Evolutionary conservation across 176 grass and related monocot genomes (phyloP), one percentile per base, ranked within the genome.

Genomic region (Bromus sterilis): DNA sequence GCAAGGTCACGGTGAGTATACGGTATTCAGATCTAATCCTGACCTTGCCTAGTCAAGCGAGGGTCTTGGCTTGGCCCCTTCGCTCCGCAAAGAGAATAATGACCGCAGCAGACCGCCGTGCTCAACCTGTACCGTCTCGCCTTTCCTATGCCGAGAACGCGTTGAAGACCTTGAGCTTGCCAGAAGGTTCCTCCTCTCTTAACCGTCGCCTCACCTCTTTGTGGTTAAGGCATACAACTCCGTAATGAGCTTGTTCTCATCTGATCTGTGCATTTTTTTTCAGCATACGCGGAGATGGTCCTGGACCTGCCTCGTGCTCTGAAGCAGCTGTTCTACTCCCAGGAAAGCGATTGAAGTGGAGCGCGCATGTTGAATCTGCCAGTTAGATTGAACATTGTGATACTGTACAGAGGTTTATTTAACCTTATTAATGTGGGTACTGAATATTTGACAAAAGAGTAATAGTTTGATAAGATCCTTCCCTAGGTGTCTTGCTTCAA

Each of bases 281-380:
- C 81, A 98, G 95, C 95, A 31, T 98, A 93, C 56, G 95, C 95
- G 9, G 95, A 98, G 75, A 91, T 98, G 35, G 90, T 98, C 76
- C 90, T 98, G 65, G 87, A 93, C 31, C 82, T 98, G 20, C 88
- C 90, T 25, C 88, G 63, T 33, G 84, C 92, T 61, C 68, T 98
- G 83, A 94, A 89, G 88, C 89, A 87, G 78, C 80, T 84, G 71
- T 89, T 86, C 60, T 86, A 84, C 20, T 81, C 80, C 55, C 76
- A 91, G 44, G 79, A 73, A 41, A 85, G 75, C 70, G 90, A 88
- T 61, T 91, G 81, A 91, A 69, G 78, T 6, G 18, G 86, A 64
- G 66, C 9, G 6, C 31, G 16, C 28, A 0, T 29, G 40, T 81
- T 21, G 24, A 74, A 43, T 53, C 21, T 66, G 30, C 32, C 62